Evolutionary conservation across 768 basidiomycete species (phyloP), one percentile per base, ranked within the genome.

Genomic region (Mycena latifolia): DNA sequence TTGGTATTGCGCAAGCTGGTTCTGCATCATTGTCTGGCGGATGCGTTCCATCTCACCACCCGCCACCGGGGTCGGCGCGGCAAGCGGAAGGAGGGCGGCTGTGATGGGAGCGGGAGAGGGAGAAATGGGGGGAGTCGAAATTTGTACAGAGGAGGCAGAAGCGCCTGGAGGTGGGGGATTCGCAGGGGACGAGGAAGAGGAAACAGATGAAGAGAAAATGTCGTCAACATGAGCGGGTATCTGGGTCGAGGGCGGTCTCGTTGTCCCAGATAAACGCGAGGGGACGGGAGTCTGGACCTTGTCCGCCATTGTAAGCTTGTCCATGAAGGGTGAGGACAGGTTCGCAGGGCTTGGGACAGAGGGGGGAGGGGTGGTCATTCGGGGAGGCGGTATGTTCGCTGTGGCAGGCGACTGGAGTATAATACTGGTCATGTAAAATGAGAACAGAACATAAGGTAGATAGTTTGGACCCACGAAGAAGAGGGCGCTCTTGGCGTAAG

Each of bases 1-100:
- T 57, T 82, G 82, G 31, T 83, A 72, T 31, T 84, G 84, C 1
- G 82, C 79, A 15, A 85, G 73, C 59, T 82, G 81, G 41, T 85
- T 86, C 67, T 88, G 84, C 18, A 83, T 75, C 71, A 84, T 79
- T 28, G 84, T 83, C 51, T 84, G 83, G 29, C 86, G 85, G 53
- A 92, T 87, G 41, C 87, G 85, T 55, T 86, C 83, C 74, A 89
- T 82, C 72, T 92, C 90, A 31, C 84, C 85, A 46, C 86, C 88
- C 0, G 80, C 72, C 20, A 74, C 70, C 27, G 77, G 67, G 3
- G 72, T 71, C 11, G 76, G 71, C 10, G 76, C 73, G 3, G 67
- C 70, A 15, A 64, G 69, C 18, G 66, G 71, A 31, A 72, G 71
- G 9, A 35, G 8, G 14, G 33, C 33, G 6, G 33, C 8, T 35